phyloP scores from a whole-genome alignment of 1,284 basidiomycete genomes.

The Termitomyces sp. region DNA sequence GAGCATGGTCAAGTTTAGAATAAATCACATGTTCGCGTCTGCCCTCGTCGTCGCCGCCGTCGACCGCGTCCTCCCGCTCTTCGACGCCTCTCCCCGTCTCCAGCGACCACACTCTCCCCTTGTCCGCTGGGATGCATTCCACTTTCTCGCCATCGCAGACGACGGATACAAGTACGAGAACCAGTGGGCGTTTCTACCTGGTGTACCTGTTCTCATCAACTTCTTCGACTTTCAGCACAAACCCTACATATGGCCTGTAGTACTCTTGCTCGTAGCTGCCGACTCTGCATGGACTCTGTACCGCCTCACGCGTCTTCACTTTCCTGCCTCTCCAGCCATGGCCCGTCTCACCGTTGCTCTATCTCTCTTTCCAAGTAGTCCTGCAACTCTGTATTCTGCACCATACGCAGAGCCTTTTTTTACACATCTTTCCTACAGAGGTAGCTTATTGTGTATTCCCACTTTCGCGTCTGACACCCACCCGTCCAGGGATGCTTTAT shows the following conservation, averaged over 20 bases:
- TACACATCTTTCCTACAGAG: slow-evolving; percentile 73
- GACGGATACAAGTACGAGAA: slow-evolving; percentile 75
- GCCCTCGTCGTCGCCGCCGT: slow-evolving; percentile 18
- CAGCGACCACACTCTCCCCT: slow-evolving; percentile 28
- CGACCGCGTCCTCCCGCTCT: slow-evolving; percentile 22
- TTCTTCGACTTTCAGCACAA: slow-evolving; percentile 18
- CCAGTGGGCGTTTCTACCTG: slow-evolving; percentile 86
- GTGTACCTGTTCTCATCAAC: slow-evolving; percentile 54
- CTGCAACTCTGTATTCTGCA: slow-evolving; percentile 64
- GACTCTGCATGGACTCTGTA: slow-evolving; percentile 59
- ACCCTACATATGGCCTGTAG: slow-evolving; percentile 27
- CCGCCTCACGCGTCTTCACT: slow-evolving; percentile 50
- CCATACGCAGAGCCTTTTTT: slow-evolving; percentile 86
- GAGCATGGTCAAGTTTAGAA: slow-evolving; percentile 16
- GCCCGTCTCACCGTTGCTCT: slow-evolving; percentile 62
- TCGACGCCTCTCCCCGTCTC: slow-evolving; percentile 38
- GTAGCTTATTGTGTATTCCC: slow-evolving; percentile 29
- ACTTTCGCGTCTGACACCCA: slow-evolving; percentile 2
- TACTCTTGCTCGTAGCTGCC: slow-evolving; percentile 38
- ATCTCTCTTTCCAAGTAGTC: slow-evolving; percentile 79
- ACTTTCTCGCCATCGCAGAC: slow-evolving; percentile 69
- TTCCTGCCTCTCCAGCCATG: slow-evolving; percentile 44
- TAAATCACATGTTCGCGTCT: slow-evolving; percentile 10
- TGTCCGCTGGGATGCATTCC: slow-evolving; percentile 88
- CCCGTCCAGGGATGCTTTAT: slow-evolving; percentile 52